A percentile compares a stretch with the other conserved stretches of the same genome.
Evolutionary conservation across 2,329 filamentous ascomycete species (phyloP).

Genomic region (Fusarium avenaceum): DNA sequence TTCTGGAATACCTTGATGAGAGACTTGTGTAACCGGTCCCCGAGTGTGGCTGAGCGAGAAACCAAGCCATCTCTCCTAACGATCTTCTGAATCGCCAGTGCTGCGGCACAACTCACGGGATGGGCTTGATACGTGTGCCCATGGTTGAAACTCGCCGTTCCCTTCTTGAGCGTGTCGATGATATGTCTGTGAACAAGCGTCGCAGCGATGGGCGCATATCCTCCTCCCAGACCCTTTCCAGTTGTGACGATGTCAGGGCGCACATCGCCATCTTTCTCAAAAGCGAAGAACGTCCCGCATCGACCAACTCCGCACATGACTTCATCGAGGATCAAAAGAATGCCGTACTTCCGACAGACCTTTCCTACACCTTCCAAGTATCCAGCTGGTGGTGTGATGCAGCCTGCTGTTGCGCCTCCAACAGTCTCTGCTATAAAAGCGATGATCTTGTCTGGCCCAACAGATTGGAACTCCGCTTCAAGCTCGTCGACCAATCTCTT

Average conservation of each 20-base stretch:
- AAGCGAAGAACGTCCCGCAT: slow-evolving; percentile 71
- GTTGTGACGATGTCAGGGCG: slow-evolving; percentile 74
- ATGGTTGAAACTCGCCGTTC: slow-evolving; percentile 60
- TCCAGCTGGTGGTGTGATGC: slow-evolving; percentile 73
- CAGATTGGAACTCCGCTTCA: slow-evolving; percentile 72
- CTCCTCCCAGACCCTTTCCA: slow-evolving; percentile 75
- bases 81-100: slow-evolving; percentile 72
- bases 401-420: slow-evolving; percentile 76
- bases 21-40: slow-evolving; percentile 60
- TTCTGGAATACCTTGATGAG: slow-evolving; percentile 59
- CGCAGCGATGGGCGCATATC: slow-evolving; percentile 72
- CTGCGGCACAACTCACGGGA: slow-evolving; percentile 70
- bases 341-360: slow-evolving; percentile 78
- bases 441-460: slow-evolving; percentile 75
- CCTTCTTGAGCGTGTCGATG: slow-evolving; percentile 57
- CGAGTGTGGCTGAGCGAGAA: slow-evolving; percentile 69
- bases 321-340: slow-evolving; percentile 83
- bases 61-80: slow-evolving; percentile 70
- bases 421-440: slow-evolving; percentile 82
- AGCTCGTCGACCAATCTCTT: slow-evolving; percentile 72
- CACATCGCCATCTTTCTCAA: slow-evolving; percentile 68
- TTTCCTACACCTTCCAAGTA: slow-evolving; percentile 77
- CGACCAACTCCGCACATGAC: slow-evolving; percentile 78
- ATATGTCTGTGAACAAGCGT: slow-evolving; percentile 68
- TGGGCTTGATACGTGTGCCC: slow-evolving; percentile 75